Conservation (phyloP, 2,329 filamentous ascomycete genomes). For the Mycogone perniciosa region DNA sequence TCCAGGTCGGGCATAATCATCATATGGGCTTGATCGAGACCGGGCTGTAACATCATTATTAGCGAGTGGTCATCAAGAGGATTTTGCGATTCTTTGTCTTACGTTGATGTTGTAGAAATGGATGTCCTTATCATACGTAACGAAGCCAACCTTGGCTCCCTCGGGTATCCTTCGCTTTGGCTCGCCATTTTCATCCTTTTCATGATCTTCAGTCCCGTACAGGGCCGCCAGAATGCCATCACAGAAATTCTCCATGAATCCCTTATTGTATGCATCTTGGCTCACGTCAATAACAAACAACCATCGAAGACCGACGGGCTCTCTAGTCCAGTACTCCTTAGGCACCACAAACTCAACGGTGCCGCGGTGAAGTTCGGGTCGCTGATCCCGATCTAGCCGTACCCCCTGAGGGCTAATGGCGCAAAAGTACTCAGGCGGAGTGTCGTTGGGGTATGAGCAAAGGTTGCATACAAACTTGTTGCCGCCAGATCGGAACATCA, state of each 20-base stretch:
- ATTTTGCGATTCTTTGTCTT: slow-evolving; percentile 30
- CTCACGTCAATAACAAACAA: slow-evolving; percentile 92
- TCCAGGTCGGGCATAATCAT: slow-evolving; percentile 97
- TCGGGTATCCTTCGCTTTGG: slow-evolving; percentile 57
- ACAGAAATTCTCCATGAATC: slow-evolving; percentile 84
- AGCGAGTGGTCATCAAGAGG: not conserved
- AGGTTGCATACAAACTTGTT: slow-evolving; percentile 98
- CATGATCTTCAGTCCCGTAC: slow-evolving; percentile 60
- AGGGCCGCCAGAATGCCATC: slow-evolving; percentile 80
- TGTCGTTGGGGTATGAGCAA: slow-evolving; percentile 95
- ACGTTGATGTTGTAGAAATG: slow-evolving; percentile 96
- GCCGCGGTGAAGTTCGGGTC: slow-evolving; percentile 82
- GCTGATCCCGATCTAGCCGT: slow-evolving; percentile 78
- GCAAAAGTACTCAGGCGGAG: slow-evolving; percentile 84
- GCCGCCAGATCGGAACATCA: slow-evolving; percentile 90
- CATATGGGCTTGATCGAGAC: slow-evolving; percentile 87
- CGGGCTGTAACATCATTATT: slow-evolving; percentile 41
- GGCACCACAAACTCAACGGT: slow-evolving; percentile 96
- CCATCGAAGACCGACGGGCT: slow-evolving; percentile 81
- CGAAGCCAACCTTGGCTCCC: slow-evolving; percentile 84
- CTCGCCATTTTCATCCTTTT: slow-evolving; percentile 45
- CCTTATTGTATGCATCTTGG: slow-evolving; percentile 84
- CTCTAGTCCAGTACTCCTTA: slow-evolving; percentile 97
- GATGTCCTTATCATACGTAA: slow-evolving; percentile 93
- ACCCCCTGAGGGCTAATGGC: slow-evolving; percentile 82